Base-by-base conservation (phyloP, 495 filamentous ascomycete species). In the Neurospora sp. region DNA sequence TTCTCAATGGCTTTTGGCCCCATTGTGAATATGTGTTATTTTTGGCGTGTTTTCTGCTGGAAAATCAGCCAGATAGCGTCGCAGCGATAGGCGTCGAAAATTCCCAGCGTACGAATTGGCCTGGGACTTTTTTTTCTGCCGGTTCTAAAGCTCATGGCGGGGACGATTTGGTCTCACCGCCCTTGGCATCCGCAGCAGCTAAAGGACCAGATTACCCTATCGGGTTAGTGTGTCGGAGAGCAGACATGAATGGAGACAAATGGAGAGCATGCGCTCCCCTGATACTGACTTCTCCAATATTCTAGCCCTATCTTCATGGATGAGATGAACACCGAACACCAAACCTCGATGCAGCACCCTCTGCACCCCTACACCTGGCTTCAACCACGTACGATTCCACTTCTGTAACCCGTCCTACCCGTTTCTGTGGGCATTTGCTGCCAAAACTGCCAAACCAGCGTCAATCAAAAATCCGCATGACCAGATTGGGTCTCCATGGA, bases 81-180 rank as follows among this genome's bases (percentile, higher is more conserved):
- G 54, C 54, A 71, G 70, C 71, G 39, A 40, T 46, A 38, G 39
- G 39, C 42, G 70, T 72, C 60, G 73, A 77, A 77, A 76, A 74
- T 77, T 78, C 66, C 75, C 70, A 23, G 66, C 40, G 16, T 20
- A 37, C 72, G 39, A 42, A 62, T 66, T 66, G 54, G 71, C 72
- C 69, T 75, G 73, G 73, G 46, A 79, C 60, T 73, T 79, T 78
- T 79, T 79, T 79, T 81, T 80, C 79, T 81, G 78, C 78, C 78
- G 70, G 41, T 74, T 74, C 75, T 71, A 72, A 71, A 23, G 39
- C 20, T 73, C 72, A 73, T 77, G 72, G 78, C 77, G 76, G 76
- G 78, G 75, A 73, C 5, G 3, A 14, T 6, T 40, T 70, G 38
- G 14, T 3, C 35, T 77, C 77, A 80, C 78, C 78, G 78, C 78